Evolutionary conservation across 2,329 filamentous ascomycete genomes (phyloP).

Genomic region (Colletotrichum tanaceti): DNA sequence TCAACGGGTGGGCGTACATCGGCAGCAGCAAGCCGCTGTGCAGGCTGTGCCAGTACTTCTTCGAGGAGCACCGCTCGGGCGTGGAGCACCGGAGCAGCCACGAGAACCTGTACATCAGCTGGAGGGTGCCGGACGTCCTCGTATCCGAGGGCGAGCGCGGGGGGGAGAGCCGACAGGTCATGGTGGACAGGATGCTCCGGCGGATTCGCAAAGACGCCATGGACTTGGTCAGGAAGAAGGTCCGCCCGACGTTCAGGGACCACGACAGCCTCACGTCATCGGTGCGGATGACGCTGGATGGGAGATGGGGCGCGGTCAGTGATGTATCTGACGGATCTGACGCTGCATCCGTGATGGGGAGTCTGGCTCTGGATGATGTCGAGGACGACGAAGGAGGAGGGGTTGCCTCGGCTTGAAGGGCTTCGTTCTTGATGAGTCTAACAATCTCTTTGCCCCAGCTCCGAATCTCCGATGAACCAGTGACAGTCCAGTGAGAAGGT

Average conservation of each 20-base stretch:
- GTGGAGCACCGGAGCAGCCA: conserved; percentile 47
- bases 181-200: background rate
- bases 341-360: background rate
- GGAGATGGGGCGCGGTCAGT: background rate
- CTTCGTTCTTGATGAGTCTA: background rate
- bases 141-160: background rate
- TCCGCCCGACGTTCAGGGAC: background rate
- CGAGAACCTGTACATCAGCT: conserved; percentile 53
- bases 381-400: background rate
- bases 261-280: conserved; percentile 18
- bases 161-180: background rate
- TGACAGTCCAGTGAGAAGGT: no score
- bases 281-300: background rate
- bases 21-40: conserved; percentile 56
- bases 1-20: conserved; percentile 50
- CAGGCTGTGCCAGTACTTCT: conserved; percentile 53
- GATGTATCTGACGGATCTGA: background rate
- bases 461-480: no score
- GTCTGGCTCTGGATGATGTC: background rate
- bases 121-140: conserved; percentile 50
- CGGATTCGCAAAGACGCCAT: conserved; percentile 9
- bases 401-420: background rate
- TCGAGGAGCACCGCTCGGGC: conserved; percentile 44
- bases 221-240: background rate
- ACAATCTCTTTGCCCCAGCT: no score